Conservation (phyloP, 1,284 basidiomycete species). For the Bondarzewia mesenterica region DNA sequence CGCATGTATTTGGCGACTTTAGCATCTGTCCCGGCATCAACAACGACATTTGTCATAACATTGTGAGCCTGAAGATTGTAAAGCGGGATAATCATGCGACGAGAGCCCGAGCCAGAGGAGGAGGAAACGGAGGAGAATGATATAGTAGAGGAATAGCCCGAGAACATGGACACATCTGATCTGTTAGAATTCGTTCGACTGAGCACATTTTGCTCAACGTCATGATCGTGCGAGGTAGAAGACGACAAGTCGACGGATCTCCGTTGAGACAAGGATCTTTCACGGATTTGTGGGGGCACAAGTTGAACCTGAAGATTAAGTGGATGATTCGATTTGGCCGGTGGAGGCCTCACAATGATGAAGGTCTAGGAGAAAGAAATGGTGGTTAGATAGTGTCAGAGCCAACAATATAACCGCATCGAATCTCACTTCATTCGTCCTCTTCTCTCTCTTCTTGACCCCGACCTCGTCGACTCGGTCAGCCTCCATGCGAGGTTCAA, state of each 20-base stretch:
- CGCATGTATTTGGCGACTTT: constrained; percentile 89
- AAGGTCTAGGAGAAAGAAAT: constrained; percentile 51
- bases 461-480: constrained; percentile 19
- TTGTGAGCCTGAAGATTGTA: constrained; percentile 94
- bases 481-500: constrained; percentile 4
- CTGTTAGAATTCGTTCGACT: constrained; percentile 32
- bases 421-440: constrained; percentile 52
- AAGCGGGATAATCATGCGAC: constrained; percentile 82
- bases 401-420: constrained; percentile 4
- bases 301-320: constrained; percentile 93
- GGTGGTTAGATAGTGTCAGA: constrained; percentile 5
- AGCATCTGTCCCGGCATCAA: constrained; percentile 91
- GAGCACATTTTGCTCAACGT: constrained; percentile 22
- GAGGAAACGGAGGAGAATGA: constrained; percentile 46
- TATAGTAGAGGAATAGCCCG: constrained; percentile 29
- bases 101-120: constrained; percentile 33
- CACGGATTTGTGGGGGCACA: constrained; percentile 57
- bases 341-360: constrained; percentile 79
- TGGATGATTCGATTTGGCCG: constrained; percentile 78
- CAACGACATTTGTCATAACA: constrained; percentile 85
- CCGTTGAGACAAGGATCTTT: constrained; percentile 22
- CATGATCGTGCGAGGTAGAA: constrained; percentile 26
- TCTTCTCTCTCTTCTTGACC: constrained; percentile 33
- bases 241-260: constrained; percentile 30
- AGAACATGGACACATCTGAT: constrained; percentile 42